These are phyloP conservation scores for Rhynchosporium secalis DNA, from an alignment of 2,329 filamentous ascomycete genomes.

Conservation along the genomic window DNA sequence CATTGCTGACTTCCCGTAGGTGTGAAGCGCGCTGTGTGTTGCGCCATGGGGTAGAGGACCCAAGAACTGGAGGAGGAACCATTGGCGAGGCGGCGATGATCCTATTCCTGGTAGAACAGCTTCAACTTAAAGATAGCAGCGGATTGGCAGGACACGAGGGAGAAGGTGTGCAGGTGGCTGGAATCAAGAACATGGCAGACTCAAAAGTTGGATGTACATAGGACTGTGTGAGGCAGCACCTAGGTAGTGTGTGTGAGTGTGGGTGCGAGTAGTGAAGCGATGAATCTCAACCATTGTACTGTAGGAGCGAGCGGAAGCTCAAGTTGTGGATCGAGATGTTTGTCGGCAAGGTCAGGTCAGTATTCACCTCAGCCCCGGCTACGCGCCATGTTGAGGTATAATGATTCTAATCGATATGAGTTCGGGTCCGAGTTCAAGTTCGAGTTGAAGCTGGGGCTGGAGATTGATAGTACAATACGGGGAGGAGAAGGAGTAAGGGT, in stretches of 20 bases:
- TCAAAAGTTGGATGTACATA: not conserved
- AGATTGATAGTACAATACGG: not conserved
- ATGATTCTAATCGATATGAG: too few relatives aligned
- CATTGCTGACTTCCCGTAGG: slow-evolving; percentile 39
- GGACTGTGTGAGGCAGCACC: too few relatives aligned
- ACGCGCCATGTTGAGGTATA: too few relatives aligned
- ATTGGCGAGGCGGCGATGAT: slow-evolving; percentile 28
- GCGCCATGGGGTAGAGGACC: slow-evolving; percentile 32
- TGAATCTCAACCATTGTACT: not conserved
- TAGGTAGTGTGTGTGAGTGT: not conserved
- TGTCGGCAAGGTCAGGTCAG: too few relatives aligned
- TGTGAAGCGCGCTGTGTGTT: slow-evolving; percentile 35
- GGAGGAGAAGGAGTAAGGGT: not conserved
- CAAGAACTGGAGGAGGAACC: slow-evolving; percentile 25
- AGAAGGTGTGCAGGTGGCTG: not conserved
- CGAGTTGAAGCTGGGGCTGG: not conserved
- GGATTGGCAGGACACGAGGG: not conserved
- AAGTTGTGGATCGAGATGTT: too few relatives aligned
- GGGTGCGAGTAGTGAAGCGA: not conserved
- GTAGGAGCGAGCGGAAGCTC: too few relatives aligned
- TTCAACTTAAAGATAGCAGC: slow-evolving; percentile 29
- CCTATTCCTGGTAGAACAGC: slow-evolving; percentile 17
- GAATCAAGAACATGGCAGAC: not conserved
- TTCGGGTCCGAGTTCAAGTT: not conserved
- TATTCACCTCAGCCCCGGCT: too few relatives aligned